Conservation (phyloP, 257 asterid genomes). For the Penstemon barbatus region DNA sequence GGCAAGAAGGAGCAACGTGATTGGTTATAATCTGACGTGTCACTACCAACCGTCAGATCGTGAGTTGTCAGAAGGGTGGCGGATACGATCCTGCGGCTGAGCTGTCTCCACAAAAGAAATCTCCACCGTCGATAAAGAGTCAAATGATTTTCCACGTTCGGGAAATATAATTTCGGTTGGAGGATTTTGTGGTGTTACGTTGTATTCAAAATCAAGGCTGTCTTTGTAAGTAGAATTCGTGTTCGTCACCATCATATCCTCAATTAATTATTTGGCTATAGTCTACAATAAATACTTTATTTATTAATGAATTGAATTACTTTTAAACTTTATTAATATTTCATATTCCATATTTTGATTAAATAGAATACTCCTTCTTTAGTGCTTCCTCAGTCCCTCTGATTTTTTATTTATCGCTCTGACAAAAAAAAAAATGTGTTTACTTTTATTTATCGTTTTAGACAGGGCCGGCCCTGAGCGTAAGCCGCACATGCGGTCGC, state of each 20-base stretch:
- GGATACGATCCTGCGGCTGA: slow-evolving; percentile 35
- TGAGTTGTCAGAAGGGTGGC: slow-evolving; percentile 49
- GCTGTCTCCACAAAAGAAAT: slow-evolving; percentile 2
- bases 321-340: too few species aligned
- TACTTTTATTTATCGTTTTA: too few species aligned
- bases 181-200: slow-evolving; percentile 48
- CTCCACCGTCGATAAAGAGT: slow-evolving; percentile 35
- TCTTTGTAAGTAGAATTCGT: slow-evolving; percentile 34
- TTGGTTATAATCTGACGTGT: slow-evolving; percentile 56
- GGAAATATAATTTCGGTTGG: slow-evolving; percentile 30
- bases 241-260: neutral
- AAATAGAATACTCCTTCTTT: too few species aligned
- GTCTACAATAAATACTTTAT: too few species aligned
- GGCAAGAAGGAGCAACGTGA: slow-evolving; percentile 65
- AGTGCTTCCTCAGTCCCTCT: too few species aligned
- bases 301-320: too few species aligned
- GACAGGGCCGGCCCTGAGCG: too few species aligned
- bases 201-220: slow-evolving; percentile 36
- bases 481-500: too few species aligned
- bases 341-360: too few species aligned
- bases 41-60: slow-evolving; percentile 50
- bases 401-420: too few species aligned
- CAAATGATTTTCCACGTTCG: slow-evolving; percentile 36
- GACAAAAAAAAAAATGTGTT: too few species aligned
- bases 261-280: too few species aligned